Evolutionary conservation across 306 rosid genomes (phyloP), one percentile per base, ranked within the genome.

Genomic region (Ammopiptanthus mongolicus): DNA sequence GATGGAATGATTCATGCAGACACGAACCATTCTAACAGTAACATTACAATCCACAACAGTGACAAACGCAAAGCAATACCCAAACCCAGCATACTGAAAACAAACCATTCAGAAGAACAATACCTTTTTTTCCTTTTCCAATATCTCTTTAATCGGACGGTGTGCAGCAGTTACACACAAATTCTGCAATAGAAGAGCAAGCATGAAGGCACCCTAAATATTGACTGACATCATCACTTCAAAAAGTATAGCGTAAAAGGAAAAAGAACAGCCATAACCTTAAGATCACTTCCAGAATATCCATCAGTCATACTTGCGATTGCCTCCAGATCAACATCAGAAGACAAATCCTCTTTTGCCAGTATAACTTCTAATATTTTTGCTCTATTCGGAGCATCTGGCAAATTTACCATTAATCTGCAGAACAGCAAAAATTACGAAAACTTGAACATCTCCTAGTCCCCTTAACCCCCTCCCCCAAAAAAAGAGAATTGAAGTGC

Each of bases 331-430:
- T 96, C 94, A 53, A 92, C 60, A 75, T 79, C 88, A 51, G 91
- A 63, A 84, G 98, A 88, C 79, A 92, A 87, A 61, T 92, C 99
- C 88, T 96, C 99, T 73, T 96, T 92, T 23, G 97, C 97, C 73
- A 96, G 83, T 81, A 96, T 96, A 53, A 96, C 99, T 87, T 84
- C 89, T 7, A 96, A 65, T 80, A 96, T 96, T 78, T 92, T 96
- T 21, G 89, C 99, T 82, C 99, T 90, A 78, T 96, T 96, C 0
- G 92, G 86, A 78, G 97, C 83, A 76, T 96, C 99, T 28, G 99
- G 99, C 88, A 96, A 92, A 83, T 92, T 96, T 75, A 92, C 99
- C 99, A 96, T 96, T 84, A 96, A 86, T 83, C 99, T 96, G 92
- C 73, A 69, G 75, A 84, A 82, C 73, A 75, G 19, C 58, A 75